Percentiles rank a stretch among this genome's conserved stretches.
These are phyloP conservation scores for Tylopilus plumbeoviolaceoides DNA, from an alignment of 768 basidiomycete species.

Conservation along the genomic window DNA sequence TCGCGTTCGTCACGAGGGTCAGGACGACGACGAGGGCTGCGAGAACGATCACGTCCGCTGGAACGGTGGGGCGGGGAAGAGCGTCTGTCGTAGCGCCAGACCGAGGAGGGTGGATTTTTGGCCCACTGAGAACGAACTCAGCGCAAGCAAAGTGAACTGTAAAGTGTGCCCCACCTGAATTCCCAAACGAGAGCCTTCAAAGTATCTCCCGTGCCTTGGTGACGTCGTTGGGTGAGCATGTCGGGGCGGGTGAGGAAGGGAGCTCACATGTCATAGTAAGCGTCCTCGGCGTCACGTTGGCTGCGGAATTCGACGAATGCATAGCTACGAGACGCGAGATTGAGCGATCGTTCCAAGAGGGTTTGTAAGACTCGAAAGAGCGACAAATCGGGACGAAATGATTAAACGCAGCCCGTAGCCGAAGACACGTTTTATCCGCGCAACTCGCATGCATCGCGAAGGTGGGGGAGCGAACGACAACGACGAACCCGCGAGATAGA, in stretches of 20 bases:
- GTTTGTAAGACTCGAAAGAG: slow-evolving; percentile 36
- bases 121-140: slow-evolving; percentile 55
- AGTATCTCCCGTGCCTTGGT: slow-evolving; percentile 67
- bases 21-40: slow-evolving; percentile 47
- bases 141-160: not conserved
- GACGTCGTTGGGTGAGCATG: slow-evolving; percentile 9
- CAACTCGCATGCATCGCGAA: slow-evolving; percentile 25
- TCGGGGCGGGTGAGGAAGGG: not conserved
- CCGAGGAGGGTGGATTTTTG: slow-evolving; percentile 78
- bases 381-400: slow-evolving; percentile 30
- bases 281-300: slow-evolving; percentile 75
- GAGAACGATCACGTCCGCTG: slow-evolving; percentile 46
- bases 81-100: slow-evolving; percentile 72
- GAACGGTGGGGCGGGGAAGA: slow-evolving; percentile 40
- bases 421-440: slow-evolving; percentile 28
- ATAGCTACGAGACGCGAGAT: slow-evolving; percentile 63
- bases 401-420: slow-evolving; percentile 24
- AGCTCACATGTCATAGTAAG: slow-evolving; percentile 78
- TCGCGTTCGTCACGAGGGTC: slow-evolving; percentile 39
- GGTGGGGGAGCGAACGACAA: slow-evolving; percentile 24
- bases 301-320: slow-evolving; percentile 84
- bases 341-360: slow-evolving; percentile 49
- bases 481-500: slow-evolving; percentile 29
- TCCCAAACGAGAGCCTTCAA: slow-evolving; percentile 71
- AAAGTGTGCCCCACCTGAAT: slow-evolving; percentile 53